Base-by-base conservation (phyloP, 139 green algal species). In the Chlorella sp. region DNA sequence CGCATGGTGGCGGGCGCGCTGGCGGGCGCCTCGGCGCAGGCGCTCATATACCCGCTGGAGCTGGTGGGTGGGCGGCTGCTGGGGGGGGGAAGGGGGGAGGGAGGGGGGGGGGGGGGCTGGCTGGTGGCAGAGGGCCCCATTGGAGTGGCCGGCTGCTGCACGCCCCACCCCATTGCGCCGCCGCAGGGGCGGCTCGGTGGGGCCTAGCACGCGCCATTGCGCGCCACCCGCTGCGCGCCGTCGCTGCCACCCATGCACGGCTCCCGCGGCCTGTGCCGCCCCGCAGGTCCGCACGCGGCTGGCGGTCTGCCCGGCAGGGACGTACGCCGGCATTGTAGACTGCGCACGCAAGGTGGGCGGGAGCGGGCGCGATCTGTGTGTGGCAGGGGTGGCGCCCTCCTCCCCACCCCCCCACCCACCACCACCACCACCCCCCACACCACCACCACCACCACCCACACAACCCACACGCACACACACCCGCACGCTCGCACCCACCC, bases 31-130 rank as follows among this genome's bases (percentile, higher is more conserved):
- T 74, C 83, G 27, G 91, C 90, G 4, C 90, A 90, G 84, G 56
- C 80, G n/a, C 71, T 85, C 50, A 90, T 96, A 43, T 97, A 97
- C 74, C 93, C 93, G 0, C 83, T 97, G 71, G 93, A 97, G 83
- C 89, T 95, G 1, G 86, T 97, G 58, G 36, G 63, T 41, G 29
- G 12, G 21, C 3, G 21, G 33, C 8, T 25, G 3, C 19, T 48
- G 35, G 14, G 8, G 35, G 14, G 11, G 14, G 12, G 14, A 14
- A 53, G 14, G 45, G 45, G 12, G 14, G 45, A 53, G 14, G 45
- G 12, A 53, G 45, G 45, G 45, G 45, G 45, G 14, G 14, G 45
- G 45, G 12, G 14, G 14, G 45, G 12, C 53, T 61, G 53, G 19
- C 53, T 61, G 53, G n/a, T n/a, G n/a, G n/a, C n/a, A n/a, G n/a